Conservation (phyloP, 1,284 basidiomycete species). For the Mycena sp. region DNA sequence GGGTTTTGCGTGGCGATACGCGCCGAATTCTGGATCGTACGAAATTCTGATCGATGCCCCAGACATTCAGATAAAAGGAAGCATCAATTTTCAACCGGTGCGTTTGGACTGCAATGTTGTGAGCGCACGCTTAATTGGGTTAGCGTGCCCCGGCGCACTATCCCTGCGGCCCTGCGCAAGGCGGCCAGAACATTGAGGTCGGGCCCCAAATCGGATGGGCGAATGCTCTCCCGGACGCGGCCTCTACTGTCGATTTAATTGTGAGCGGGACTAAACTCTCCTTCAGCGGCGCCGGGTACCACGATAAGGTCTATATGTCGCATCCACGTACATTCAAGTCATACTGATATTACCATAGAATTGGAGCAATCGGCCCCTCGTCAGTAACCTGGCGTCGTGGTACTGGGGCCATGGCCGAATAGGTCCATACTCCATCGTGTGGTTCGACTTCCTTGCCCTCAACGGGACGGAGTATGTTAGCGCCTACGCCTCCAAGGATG, state of each 20-base stretch:
- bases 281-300: conserved; percentile 30
- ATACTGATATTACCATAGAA: background rate
- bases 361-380: conserved; percentile 29
- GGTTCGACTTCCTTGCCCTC: conserved; percentile 28
- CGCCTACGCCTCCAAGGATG: conserved; percentile 26
- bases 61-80: conserved; percentile 6
- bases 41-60: conserved; percentile 6
- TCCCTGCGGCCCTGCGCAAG: conserved; percentile 19
- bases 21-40: background rate
- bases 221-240: conserved; percentile 31
- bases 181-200: conserved; percentile 23
- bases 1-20: conserved; percentile 20
- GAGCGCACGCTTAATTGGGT: conserved; percentile 16
- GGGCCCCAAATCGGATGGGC: conserved; percentile 31
- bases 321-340: background rate
- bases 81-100: conserved; percentile 3
- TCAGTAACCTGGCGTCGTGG: conserved; percentile 24
- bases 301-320: conserved; percentile 26
- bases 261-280: conserved; percentile 5
- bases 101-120: background rate
- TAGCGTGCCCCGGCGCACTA: conserved; percentile 10
- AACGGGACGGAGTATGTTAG: conserved; percentile 24
- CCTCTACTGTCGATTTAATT: conserved; percentile 21
- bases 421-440: conserved; percentile 32
- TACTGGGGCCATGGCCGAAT: conserved; percentile 34